phyloP scores from a whole-genome alignment of 192 early-diverging fungal genomes.

The Backusella mclennaniae region DNA sequence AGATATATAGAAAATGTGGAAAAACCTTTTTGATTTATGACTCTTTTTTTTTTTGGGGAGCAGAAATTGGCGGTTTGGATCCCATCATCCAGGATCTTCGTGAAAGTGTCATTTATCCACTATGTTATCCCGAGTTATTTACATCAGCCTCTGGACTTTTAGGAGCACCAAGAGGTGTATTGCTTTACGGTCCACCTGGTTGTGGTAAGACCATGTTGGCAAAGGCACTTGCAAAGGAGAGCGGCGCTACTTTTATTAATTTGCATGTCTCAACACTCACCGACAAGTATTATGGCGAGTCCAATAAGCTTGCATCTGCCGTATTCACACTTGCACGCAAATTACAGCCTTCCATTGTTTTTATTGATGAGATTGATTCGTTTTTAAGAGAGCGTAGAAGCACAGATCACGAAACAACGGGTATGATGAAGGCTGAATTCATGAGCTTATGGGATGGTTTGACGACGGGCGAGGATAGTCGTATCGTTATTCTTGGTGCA shows the following conservation, averaged over 20 bases:
- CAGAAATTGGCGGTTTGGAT: slow-evolving; percentile 91
- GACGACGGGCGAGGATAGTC: slow-evolving; percentile 63
- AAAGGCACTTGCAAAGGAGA: slow-evolving; percentile 96
- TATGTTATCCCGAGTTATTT: slow-evolving; percentile 92
- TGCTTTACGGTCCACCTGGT: slow-evolving; percentile 94
- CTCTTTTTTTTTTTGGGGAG: background rate
- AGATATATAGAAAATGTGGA: background rate
- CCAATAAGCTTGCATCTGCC: slow-evolving; percentile 89
- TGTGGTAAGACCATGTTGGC: slow-evolving; percentile 99
- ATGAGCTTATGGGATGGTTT: slow-evolving; percentile 99
- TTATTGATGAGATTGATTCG: slow-evolving; percentile 99
- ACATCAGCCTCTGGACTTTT: slow-evolving; percentile 80
- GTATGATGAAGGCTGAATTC: slow-evolving; percentile 99
- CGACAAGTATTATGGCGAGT: slow-evolving; percentile 99
- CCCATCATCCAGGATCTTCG: slow-evolving; percentile 86
- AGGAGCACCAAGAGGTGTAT: slow-evolving; percentile 90
- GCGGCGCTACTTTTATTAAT: slow-evolving; percentile 97
- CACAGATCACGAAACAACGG: slow-evolving; percentile 94
- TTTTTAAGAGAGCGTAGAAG: slow-evolving; percentile 88
- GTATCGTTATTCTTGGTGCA: slow-evolving; percentile 84
- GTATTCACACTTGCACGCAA: slow-evolving; percentile 94
- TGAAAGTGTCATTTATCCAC: slow-evolving; percentile 95
- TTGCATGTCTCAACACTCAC: slow-evolving; percentile 94
- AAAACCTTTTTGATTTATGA: background rate
- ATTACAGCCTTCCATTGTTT: slow-evolving; percentile 93